phyloP scores from a whole-genome alignment of 768 basidiomycete species.

The Paxillus rubicundulus region DNA sequence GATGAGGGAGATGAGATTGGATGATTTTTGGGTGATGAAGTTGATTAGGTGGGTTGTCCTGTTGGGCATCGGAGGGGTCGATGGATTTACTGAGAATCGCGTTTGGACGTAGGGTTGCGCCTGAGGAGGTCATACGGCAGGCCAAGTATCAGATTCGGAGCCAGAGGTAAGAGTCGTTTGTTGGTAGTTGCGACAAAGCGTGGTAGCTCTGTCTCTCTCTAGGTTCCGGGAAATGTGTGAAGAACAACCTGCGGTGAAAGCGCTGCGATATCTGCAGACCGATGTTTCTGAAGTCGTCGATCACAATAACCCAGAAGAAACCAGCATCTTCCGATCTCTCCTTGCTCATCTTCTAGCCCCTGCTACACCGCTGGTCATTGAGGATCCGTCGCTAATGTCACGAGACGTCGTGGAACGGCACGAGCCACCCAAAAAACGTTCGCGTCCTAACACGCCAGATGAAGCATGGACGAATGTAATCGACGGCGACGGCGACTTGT shows the following conservation, averaged over 20 bases:
- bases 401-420: slow-evolving; percentile 18
- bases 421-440: slow-evolving; percentile 45
- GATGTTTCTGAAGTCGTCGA: slow-evolving; percentile 72
- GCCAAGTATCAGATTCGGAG: slow-evolving; percentile 63
- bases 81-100: neutral
- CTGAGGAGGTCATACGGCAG: slow-evolving; percentile 61
- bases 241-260: slow-evolving; percentile 53
- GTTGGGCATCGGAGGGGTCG: neutral
- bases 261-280: slow-evolving; percentile 68
- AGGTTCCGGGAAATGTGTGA: slow-evolving; percentile 86
- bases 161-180: slow-evolving; percentile 56
- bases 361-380: slow-evolving; percentile 6
- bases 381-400: neutral
- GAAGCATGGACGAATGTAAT: slow-evolving; percentile 44
- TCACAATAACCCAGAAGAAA: slow-evolving; percentile 60
- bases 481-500: slow-evolving; percentile 23
- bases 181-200: neutral
- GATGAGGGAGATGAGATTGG: slow-evolving; percentile 48
- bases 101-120: slow-evolving; percentile 45
- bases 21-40: slow-evolving; percentile 79
- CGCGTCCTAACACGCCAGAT: slow-evolving; percentile 41
- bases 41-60: slow-evolving; percentile 51
- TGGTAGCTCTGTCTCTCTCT: neutral
- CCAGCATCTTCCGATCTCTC: slow-evolving; percentile 59
- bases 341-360: slow-evolving; percentile 61